Evolutionary conservation across 352 stramenopile species (phyloP).

Genomic region (Phytophthora melonis): DNA sequence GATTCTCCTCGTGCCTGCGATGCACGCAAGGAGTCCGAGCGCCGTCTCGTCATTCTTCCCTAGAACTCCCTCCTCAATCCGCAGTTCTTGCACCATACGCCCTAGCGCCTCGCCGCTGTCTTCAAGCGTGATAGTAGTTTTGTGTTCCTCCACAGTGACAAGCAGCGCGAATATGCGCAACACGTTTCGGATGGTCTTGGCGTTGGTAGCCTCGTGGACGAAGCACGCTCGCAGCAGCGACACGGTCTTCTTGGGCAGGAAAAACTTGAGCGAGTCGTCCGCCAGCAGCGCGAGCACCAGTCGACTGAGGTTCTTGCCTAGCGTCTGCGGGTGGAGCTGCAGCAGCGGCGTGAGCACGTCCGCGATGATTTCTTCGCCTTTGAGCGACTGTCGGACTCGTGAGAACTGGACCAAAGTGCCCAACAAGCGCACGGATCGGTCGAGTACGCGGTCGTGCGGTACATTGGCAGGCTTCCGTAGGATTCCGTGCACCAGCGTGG

Average conservation of each 20-base stretch:
- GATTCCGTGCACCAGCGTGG: slow-evolving; percentile 61
- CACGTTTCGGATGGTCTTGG: slow-evolving; percentile 76
- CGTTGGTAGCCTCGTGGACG: slow-evolving; percentile 44
- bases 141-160: slow-evolving; percentile 79
- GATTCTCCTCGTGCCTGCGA: slow-evolving; percentile 53
- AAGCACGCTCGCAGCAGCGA: slow-evolving; percentile 67
- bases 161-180: slow-evolving; percentile 64
- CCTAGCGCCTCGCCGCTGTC: slow-evolving; percentile 66
- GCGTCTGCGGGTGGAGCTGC: slow-evolving; percentile 57
- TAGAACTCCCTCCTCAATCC: slow-evolving; percentile 33
- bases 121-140: slow-evolving; percentile 74
- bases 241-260: slow-evolving; percentile 83
- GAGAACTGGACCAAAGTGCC: slow-evolving; percentile 68
- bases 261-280: slow-evolving; percentile 85
- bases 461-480: slow-evolving; percentile 49
- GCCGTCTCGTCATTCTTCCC: slow-evolving; percentile 55
- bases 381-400: slow-evolving; percentile 62
- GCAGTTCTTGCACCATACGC: slow-evolving; percentile 62
- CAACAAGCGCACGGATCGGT: slow-evolving; percentile 67
- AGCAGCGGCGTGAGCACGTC: slow-evolving; percentile 72
- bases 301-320: slow-evolving; percentile 75
- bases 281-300: slow-evolving; percentile 68
- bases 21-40: slow-evolving; percentile 49
- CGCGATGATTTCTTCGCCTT: slow-evolving; percentile 78
- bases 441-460: slow-evolving; percentile 59